Evolutionary conservation across 2,329 filamentous ascomycete species (phyloP), one percentile per base, ranked within the genome.

Genomic region (Parafenestella ontariensis): DNA sequence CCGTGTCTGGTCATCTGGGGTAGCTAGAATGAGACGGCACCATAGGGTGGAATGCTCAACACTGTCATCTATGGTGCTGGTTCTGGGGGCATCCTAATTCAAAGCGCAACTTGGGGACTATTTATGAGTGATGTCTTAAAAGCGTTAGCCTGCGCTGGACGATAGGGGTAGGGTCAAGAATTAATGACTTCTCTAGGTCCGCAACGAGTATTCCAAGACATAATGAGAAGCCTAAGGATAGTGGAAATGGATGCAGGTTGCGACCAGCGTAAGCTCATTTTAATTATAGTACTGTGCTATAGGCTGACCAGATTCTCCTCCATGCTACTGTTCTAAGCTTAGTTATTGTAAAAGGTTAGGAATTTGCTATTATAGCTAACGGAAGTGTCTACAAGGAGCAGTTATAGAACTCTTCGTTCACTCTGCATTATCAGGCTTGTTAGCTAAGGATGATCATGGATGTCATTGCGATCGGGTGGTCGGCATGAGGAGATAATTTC

Each of bases 71-170:
- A 46, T 31, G 29, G 28, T 39, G 18, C 28, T 36, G 8, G 31
- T 39, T 39, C 48, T 57, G 54, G 58, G 54, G 42, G 48, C 24
- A 18, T 41, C 18, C 36, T 54, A 49, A 47, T 26, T 43, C 17
- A 42, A 46, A 10, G 10, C 18, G 33, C 48, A 15, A 34, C 24
- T 11, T 57, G 44, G 40, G 26, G 41, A 28, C 5, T 21, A 9
- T 42, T 26, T 26, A 9, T 36, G 18, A 39, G 4, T 31, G n/a
- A 8, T 20, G 26, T 28, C n/a, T n/a, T n/a, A n/a, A n/a, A n/a
- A n/a, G n/a, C n/a, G n/a, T n/a, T 49, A 40, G 49, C 20, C 41
- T 50, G 29, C 51, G 34, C 34, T 42, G 18, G 34, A 20, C 26
- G 11, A 26, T 29, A 39, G 21, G 31, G 17, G 11, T 24, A 23